Evolutionary conservation across 129 eudicot species (phyloP).

Genomic region (Centella asiatica): DNA sequence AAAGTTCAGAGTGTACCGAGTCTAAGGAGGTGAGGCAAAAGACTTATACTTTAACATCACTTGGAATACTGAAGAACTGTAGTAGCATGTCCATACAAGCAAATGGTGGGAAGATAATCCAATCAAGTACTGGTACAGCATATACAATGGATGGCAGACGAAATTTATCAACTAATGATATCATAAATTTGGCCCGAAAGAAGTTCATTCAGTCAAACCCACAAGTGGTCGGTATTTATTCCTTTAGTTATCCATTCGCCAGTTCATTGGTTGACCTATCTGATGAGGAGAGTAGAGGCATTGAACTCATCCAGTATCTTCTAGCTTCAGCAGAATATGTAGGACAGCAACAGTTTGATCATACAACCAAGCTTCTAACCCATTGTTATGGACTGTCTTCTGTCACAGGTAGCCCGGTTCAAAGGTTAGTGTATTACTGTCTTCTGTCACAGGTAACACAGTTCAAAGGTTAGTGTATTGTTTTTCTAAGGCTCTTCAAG

Average conservation of each 20-base stretch:
- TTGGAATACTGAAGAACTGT: neutral
- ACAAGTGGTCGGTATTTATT: conserved; percentile 6
- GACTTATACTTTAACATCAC: neutral
- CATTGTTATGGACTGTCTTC: conserved; percentile 4
- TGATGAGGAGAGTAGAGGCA: conserved; percentile 28
- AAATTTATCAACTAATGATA: conserved; percentile 29
- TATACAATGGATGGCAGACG: neutral
- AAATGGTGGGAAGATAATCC: neutral
- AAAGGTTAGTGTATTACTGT: conserved; percentile 2
- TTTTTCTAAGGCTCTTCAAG: conserved; percentile 5
- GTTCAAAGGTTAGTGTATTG: conserved; percentile 5
- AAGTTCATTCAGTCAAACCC: conserved; percentile 40
- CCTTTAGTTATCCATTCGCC: conserved; percentile 22
- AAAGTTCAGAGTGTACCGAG: conserved; percentile 11
- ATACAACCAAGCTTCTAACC: neutral
- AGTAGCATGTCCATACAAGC: neutral
- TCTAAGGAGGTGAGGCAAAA: neutral
- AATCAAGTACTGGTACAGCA: neutral
- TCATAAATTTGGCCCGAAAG: conserved; percentile 45
- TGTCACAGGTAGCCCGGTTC: neutral
- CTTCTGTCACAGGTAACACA: neutral
- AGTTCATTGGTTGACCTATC: conserved; percentile 27
- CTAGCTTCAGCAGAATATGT: conserved; percentile 36
- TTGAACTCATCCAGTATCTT: conserved; percentile 37
- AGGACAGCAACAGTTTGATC: conserved; percentile 14